Evolutionary conservation across 768 basidiomycete species (phyloP), one percentile per base, ranked within the genome.

Genomic region (Macrolepiota dolichaula): DNA sequence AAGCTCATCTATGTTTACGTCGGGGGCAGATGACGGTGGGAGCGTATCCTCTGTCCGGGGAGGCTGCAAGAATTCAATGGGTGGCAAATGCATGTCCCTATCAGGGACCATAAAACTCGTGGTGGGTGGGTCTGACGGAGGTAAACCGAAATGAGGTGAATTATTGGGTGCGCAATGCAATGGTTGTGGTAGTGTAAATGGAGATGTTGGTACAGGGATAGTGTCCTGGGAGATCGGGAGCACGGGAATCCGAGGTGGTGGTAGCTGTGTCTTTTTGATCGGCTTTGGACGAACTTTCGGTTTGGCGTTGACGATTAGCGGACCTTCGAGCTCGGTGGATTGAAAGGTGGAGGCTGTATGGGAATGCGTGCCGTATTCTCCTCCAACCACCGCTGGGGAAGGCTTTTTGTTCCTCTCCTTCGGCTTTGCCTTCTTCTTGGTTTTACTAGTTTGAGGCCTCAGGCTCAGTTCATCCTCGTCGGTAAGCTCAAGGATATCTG

Each of bases 101-200:
- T 61, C 52, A 54, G 17, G 47, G 19, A 19, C 61, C 59, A 49
- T 62, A 58, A 54, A 67, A 61, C 54, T 60, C 7, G 59, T 62
- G 13, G 64, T 62, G 6, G 65, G 63, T 12, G 73, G 59, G 3
- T 73, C 72, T 1, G 77, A 70, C 19, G 63, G 65, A 0, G 77
- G 76, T 36, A 73, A 72, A 36, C 74, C 72, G 4, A 75, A 74
- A 73, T 74, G 27, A 76, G 70, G 22, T 68, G 74, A 10, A 64
- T 62, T 32, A 64, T 19, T 25, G 54, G 59, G 61, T 64, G 68
- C 0, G 65, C 68, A n/a, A 63, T 59, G 40, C 59, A 63, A 57
- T 24, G 65, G 37, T 32, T 59, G 40, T 57, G 64, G 59, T 24
- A 64, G 37, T 32, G 49, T 57, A 12, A 67, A 56, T 53, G 71